Base-by-base conservation (phyloP, 176 grass and related monocot species). In the Avena eriantha region DNA sequence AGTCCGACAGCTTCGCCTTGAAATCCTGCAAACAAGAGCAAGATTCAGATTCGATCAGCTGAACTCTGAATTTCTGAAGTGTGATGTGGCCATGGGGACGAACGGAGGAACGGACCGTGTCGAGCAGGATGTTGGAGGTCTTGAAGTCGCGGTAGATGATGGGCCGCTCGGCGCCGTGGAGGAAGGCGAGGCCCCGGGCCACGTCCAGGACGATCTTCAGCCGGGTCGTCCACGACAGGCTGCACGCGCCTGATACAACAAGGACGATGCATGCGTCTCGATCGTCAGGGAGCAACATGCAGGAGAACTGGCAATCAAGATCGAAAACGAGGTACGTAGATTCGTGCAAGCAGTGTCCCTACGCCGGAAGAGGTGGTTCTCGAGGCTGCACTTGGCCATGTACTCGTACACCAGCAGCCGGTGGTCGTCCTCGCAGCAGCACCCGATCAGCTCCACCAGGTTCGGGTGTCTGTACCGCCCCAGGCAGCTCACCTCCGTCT, bases 61-160 rank as follows among this genome's bases (percentile, higher is more conserved):
- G 10, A 56, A 0, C 7, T 76, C 76, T 36, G 2, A 35, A 36
- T 77, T 74, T 1, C 22, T 29, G n/a, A 10, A 24, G 3, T 50
- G n/a, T 21, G n/a, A 57, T 54, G 58, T 15, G 51, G 12, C 31
- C 18, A 14, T 10, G 69, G 22, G 69, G 34, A 69, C 2, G 16
- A 23, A 71, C 45, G 3, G 34, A 69, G 3, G 16, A 23, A 71
- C 45, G 3, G n/a, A 95, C 93, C 53, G 29, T 76, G 89, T 94
- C 92, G 48, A 96, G 94, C 48, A 96, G 73, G 82, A 96, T 93
- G 88, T 94, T 94, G 26, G 94, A 96, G 85, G 92, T 92, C 86
- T 96, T 96, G 90, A 96, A 93, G 60, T 96, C 94, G 0, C 94
- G 78, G 88, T 96, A 96, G 76, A 96, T 96, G 82, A 96, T 70